phyloP scores from a whole-genome alignment of 164 flowering plant genomes.

The Tetrastigma voinierianum region DNA sequence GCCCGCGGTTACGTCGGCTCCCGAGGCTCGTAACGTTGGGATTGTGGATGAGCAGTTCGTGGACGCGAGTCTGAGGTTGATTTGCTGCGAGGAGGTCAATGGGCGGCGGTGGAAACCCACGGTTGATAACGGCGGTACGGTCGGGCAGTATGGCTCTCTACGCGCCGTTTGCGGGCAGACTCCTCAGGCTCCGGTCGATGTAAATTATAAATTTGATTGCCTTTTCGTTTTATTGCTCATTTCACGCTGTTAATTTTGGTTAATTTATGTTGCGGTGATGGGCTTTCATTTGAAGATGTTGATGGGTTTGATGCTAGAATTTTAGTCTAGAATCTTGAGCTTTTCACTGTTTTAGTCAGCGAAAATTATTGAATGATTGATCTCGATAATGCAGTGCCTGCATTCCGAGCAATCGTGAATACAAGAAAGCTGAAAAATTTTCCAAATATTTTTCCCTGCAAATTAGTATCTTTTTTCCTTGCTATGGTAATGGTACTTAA shows the following conservation, averaged over 20 bases:
- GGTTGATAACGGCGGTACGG: slow-evolving; percentile 42
- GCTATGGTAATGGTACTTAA: too few relatives aligned
- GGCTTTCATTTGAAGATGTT: background rate
- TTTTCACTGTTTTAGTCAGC: too few relatives aligned
- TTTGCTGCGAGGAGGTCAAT: slow-evolving; percentile 82
- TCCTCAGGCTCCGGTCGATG: slow-evolving; percentile 70
- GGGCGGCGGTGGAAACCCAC: slow-evolving; percentile 80
- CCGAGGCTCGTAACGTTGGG: slow-evolving; percentile 25
- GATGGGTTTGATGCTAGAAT: too few relatives aligned
- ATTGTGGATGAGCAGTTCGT: slow-evolving; percentile 42
- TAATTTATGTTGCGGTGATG: background rate
- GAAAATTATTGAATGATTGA: too few relatives aligned
- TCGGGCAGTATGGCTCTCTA: slow-evolving; percentile 44
- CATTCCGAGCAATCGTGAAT: too few relatives aligned
- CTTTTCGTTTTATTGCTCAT: background rate
- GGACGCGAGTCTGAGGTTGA: slow-evolving; percentile 62
- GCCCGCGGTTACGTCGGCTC: background rate
- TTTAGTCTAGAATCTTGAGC: too few relatives aligned
- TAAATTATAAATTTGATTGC: slow-evolving; percentile 19
- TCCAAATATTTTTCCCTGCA: too few relatives aligned
- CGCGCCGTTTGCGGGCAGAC: slow-evolving; percentile 70
- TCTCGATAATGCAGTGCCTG: too few relatives aligned
- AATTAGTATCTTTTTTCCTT: too few relatives aligned
- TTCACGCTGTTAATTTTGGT: background rate
- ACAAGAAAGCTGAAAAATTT: too few relatives aligned